Conservation (phyloP, 2,329 filamentous ascomycete species). For the Fusarium albosuccineum region DNA sequence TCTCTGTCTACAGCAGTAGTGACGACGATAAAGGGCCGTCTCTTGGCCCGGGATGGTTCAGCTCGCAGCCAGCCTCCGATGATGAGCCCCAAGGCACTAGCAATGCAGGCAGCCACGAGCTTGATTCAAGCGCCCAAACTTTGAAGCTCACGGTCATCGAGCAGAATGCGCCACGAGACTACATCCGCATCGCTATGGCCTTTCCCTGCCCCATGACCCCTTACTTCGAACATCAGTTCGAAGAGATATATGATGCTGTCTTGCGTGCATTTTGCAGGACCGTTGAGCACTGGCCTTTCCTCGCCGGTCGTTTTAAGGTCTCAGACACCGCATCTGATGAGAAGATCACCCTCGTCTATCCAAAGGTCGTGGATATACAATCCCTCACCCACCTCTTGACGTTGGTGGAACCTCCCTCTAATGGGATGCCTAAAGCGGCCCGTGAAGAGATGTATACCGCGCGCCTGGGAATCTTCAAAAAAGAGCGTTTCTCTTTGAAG, state of each 20-base stretch:
- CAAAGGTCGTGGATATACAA: background rate
- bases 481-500: conserved; percentile 15
- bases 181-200: conserved; percentile 34
- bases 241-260: background rate
- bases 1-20: background rate
- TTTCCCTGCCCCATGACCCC: background rate
- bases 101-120: background rate
- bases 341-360: conserved; percentile 25
- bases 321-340: background rate
- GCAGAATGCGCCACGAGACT: conserved; percentile 25
- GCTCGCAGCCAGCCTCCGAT: background rate
- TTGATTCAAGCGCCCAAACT: background rate
- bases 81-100: background rate
- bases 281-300: conserved; percentile 32
- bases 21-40: background rate
- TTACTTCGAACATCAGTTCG: background rate
- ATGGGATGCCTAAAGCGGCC: too few relatives aligned
- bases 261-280: conserved; percentile 13
- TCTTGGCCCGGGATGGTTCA: background rate
- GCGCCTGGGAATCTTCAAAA: background rate
- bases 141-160: conserved; percentile 35
- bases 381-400: background rate
- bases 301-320: conserved; percentile 23
- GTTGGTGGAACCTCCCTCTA: background rate
- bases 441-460: too few relatives aligned